A percentile compares a stretch with the other conserved stretches of the same genome.
These are phyloP conservation scores for Crithidia thermophila DNA, from an alignment of 208 protist species.

Conservation along the genomic window DNA sequence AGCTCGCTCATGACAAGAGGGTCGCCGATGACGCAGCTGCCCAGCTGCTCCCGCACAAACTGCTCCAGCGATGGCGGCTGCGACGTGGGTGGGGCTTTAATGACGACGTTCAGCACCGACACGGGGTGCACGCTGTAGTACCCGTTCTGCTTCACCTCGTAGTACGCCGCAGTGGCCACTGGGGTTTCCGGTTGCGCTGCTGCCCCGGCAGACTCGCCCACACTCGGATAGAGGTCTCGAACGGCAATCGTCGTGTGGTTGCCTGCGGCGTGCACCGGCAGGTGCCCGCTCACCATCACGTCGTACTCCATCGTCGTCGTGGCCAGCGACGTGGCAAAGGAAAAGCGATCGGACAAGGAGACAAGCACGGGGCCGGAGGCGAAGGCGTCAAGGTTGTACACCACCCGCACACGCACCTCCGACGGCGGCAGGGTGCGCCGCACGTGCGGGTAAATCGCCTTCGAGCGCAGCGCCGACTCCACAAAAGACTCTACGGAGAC, in stretches of 20 bases:
- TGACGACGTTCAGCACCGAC: slow-evolving; percentile 68
- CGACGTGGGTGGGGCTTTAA: slow-evolving; percentile 56
- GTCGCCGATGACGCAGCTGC: slow-evolving; percentile 79
- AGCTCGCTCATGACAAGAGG: slow-evolving; percentile 47
- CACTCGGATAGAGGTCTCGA: slow-evolving; percentile 29
- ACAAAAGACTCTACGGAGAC: slow-evolving; percentile 88
- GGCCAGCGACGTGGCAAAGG: slow-evolving; percentile 48
- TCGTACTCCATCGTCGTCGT: slow-evolving; percentile 74
- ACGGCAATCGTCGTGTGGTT: slow-evolving; percentile 29
- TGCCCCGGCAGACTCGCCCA: background rate
- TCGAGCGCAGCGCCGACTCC: slow-evolving; percentile 58
- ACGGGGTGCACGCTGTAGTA: slow-evolving; percentile 87
- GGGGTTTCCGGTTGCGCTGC: background rate
- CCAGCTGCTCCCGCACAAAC: slow-evolving; percentile 56
- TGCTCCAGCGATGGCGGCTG: slow-evolving; percentile 54
- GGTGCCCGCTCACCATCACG: slow-evolving; percentile 75
- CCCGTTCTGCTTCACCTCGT: slow-evolving; percentile 67
- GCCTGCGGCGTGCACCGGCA: slow-evolving; percentile 36
- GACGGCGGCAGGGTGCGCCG: slow-evolving; percentile 26
- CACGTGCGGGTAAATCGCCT: slow-evolving; percentile 46
- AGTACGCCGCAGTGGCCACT: slow-evolving; percentile 1
- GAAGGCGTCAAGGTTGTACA: slow-evolving; percentile 67
- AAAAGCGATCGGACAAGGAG: slow-evolving; percentile 46
- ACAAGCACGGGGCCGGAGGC: slow-evolving; percentile 83
- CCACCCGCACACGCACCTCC: slow-evolving; percentile 68